phyloP scores from a whole-genome alignment of 2,329 filamentous ascomycete species.

The Dothideomycetes sp. region DNA sequence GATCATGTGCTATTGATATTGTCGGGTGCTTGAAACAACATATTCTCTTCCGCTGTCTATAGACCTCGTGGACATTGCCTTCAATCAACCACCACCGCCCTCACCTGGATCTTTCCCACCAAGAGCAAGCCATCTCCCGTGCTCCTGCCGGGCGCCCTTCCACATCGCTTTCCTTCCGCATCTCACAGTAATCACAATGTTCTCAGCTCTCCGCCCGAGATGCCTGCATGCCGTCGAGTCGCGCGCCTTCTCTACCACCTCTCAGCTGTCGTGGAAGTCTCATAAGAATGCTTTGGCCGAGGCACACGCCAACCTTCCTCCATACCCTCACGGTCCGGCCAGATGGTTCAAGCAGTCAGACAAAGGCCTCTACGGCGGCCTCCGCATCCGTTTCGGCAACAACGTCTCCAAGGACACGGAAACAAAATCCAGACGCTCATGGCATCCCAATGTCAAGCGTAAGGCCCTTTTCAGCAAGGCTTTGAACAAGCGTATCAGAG shows the following conservation, averaged over 20 bases:
- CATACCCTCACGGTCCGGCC: conserved; percentile 63
- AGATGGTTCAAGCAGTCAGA: conserved; percentile 71
- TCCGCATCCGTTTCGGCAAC: conserved; percentile 70
- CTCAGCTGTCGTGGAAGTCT: conserved; percentile 11
- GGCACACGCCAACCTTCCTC: conserved; percentile 21
- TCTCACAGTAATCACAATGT: conserved; percentile 2
- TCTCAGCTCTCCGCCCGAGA: conserved; percentile 3
- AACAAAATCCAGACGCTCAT: conserved; percentile 59
- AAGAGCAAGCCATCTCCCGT: too few relatives aligned
- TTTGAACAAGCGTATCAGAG: conserved; percentile 52
- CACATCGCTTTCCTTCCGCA: too few relatives aligned
- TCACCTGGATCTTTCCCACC: too few relatives aligned
- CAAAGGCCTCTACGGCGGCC: conserved; percentile 40
- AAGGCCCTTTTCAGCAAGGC: conserved; percentile 57
- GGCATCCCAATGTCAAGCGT: conserved; percentile 61
- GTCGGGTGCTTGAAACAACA: too few relatives aligned
- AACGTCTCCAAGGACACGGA: conserved; percentile 57
- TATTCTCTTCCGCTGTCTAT: too few relatives aligned
- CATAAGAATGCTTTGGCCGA: conserved; percentile 11
- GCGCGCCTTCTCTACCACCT: conserved; percentile 21
- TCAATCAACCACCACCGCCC: too few relatives aligned
- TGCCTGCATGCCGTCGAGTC: conserved; percentile 1
- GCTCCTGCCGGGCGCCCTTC: too few relatives aligned
- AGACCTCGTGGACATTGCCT: too few relatives aligned
- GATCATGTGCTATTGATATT: too few relatives aligned